Evolutionary conservation across 164 flowering plant species (phyloP), one percentile per base, ranked within the genome.

Genomic region (Santalum album): DNA sequence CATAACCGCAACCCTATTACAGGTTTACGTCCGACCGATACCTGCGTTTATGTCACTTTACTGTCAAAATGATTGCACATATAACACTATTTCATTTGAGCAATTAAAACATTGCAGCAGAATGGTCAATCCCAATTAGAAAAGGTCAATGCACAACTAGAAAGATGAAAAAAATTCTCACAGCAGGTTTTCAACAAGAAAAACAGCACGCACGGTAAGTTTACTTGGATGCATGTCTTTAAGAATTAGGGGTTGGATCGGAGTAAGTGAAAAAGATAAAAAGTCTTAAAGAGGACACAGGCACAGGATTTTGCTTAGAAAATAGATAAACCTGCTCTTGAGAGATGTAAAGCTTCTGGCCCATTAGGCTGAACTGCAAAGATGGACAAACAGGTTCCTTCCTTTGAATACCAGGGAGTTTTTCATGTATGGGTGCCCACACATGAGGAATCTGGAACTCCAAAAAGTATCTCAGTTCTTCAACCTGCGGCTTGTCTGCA

Each of bases 351-450:
- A 89, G 87, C 74, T 84, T 89, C 56, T 74, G 95, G 17, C 96
- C 91, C 91, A 89, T 89, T 43, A 89, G 55, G 67, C 95, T 86
- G 67, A 84, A 89, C 59, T 89, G 95, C 73, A 89, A 53, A 21
- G 79, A 79, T 21, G 84, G 87, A 66, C 91, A 86, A 59, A 86
- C 84, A 49, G 95, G 97, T 60, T 84, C 91, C 68, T 86, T 86
- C 60, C 87, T 77, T 52, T 69, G 83, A 63, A n/a, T n/a, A n/a
- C 88, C 90, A n/a, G 76, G 81, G 58, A 76, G 62, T 21, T 61
- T 67, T 53, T 82, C 77, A 25, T 71, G 73, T 17, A 73, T 53
- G 23, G 97, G 97, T 12, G 92, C 95, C 97, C 97, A 89, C 55
- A 78, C 46, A 36, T 75, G 68, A 48, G 90, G 84, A 26, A 82